Evolutionary conservation across 805 yeast genomes (phyloP).

Genomic region (Lipomyces kockii): DNA sequence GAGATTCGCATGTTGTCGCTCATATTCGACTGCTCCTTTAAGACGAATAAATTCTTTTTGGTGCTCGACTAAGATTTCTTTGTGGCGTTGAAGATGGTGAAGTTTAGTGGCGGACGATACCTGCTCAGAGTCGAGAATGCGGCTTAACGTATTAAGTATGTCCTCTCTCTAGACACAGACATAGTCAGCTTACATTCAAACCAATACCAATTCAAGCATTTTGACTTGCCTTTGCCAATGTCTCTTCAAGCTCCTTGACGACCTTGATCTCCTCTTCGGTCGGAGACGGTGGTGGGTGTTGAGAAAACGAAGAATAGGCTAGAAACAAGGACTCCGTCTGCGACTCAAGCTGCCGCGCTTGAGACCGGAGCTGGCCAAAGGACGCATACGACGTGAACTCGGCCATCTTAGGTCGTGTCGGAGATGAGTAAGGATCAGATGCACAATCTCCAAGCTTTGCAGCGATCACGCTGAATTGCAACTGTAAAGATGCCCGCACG

Average conservation of each 20-base stretch:
- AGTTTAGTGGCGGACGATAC: conserved; percentile 70
- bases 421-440: neutral
- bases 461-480: neutral
- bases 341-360: conserved; percentile 70
- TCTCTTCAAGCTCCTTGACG: conserved; percentile 56
- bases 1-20: conserved; percentile 74
- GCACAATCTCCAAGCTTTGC: neutral
- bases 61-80: conserved; percentile 75
- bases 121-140: conserved; percentile 61
- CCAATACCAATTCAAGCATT: conserved; percentile 32
- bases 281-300: conserved; percentile 55
- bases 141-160: conserved; percentile 54
- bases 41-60: conserved; percentile 65
- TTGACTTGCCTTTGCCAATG: conserved; percentile 50
- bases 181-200: neutral
- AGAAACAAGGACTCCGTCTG: conserved; percentile 62
- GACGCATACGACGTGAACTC: conserved; percentile 42
- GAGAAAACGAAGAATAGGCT: conserved; percentile 59
- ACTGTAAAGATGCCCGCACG: neutral
- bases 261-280: conserved; percentile 55
- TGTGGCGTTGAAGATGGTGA: conserved; percentile 83
- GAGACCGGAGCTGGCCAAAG: conserved; percentile 70
- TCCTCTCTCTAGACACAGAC: conserved; percentile 53
- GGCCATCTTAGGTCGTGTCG: conserved; percentile 10
- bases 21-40: conserved; percentile 63